These are phyloP conservation scores for Quercus rubra DNA, from an alignment of 306 rosid genomes.

Conservation along the genomic window DNA sequence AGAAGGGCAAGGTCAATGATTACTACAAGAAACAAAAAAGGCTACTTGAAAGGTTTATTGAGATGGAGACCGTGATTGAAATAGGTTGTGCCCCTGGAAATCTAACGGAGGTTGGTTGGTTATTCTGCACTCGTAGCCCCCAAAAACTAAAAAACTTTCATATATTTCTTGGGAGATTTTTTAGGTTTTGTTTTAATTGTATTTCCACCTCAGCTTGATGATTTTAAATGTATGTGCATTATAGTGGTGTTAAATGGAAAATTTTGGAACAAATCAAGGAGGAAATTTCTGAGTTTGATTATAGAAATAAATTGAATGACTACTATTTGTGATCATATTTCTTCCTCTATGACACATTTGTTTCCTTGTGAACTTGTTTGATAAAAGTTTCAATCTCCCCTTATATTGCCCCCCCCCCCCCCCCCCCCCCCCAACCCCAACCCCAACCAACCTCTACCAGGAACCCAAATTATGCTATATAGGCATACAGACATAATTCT, in stretches of 20 bases:
- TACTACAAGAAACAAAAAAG: constrained; percentile 75
- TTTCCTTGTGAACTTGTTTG: background rate
- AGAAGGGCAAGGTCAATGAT: constrained; percentile 57
- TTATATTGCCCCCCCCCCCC: background rate
- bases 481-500: too few species aligned
- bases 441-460: too few species aligned
- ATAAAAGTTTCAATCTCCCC: background rate
- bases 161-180: too few species aligned
- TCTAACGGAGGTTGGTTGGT: constrained; percentile 56
- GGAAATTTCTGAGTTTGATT: background rate
- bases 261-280: background rate
- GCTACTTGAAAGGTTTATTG: constrained; percentile 69
- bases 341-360: background rate
- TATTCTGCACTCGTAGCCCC: background rate
- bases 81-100: constrained; percentile 53
- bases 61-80: constrained; percentile 71
- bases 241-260: background rate
- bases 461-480: too few species aligned
- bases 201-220: too few species aligned
- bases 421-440: too few species aligned
- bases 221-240: background rate
- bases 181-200: too few species aligned
- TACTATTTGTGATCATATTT: background rate
- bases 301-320: background rate
- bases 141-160: too few species aligned